Percentiles rank a stretch among this genome's conserved stretches.
phyloP scores from a whole-genome alignment of 805 yeast genomes.

The Myxozyma mucilagina region DNA sequence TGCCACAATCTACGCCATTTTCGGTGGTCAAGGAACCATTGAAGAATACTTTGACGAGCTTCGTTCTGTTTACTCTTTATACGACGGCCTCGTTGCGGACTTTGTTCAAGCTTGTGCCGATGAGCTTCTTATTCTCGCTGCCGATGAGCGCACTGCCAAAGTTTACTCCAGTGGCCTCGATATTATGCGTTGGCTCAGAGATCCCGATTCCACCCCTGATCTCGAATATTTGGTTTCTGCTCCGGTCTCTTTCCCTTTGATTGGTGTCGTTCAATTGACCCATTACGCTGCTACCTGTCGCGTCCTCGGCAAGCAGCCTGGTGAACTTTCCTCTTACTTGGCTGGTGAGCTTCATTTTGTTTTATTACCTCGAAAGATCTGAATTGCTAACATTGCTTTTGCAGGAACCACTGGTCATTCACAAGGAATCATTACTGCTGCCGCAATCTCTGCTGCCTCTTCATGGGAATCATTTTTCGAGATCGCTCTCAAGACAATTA shows the following conservation, averaged over 20 bases:
- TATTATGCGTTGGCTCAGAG: conserved; percentile 80
- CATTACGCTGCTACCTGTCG: conserved; percentile 89
- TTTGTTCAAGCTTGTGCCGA: conserved; percentile 69
- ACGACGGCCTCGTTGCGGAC: conserved; percentile 71
- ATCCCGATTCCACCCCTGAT: conserved; percentile 85
- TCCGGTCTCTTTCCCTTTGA: conserved; percentile 95
- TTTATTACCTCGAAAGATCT: neutral
- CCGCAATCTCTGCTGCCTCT: conserved; percentile 78
- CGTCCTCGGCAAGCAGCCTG: conserved; percentile 84
- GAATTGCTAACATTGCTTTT: neutral
- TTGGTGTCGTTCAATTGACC: conserved; percentile 91
- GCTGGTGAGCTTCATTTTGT: conserved; percentile 9
- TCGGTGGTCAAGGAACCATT: conserved; percentile 99
- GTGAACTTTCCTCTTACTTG: conserved; percentile 70
- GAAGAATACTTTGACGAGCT: conserved; percentile 97
- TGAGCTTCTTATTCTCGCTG: conserved; percentile 63
- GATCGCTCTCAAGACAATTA: conserved; percentile 73
- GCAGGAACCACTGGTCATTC: conserved; percentile 49
- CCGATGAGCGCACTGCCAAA: conserved; percentile 76
- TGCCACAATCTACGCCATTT: conserved; percentile 76
- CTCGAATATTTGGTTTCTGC: conserved; percentile 83
- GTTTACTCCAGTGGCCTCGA: conserved; percentile 93
- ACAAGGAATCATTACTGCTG: conserved; percentile 76
- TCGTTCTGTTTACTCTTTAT: conserved; percentile 75
- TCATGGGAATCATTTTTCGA: conserved; percentile 81